These are phyloP conservation scores for Avena sativa DNA, from an alignment of 176 grass and related monocot species.

Conservation along the genomic window DNA sequence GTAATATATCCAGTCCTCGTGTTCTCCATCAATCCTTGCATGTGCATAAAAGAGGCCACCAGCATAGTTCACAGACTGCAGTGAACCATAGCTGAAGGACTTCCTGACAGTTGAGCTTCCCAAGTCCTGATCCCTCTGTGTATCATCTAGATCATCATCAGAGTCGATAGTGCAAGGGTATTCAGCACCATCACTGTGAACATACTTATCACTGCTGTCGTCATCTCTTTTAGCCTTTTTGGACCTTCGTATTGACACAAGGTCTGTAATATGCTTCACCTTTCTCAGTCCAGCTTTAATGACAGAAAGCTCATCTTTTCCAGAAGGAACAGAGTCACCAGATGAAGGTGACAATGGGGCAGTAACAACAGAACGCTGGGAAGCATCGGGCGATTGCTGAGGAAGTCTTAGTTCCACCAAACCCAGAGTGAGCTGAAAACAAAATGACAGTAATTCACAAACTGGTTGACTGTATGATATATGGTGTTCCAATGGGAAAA, in stretches of 20 bases:
- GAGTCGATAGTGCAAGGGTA: constrained; percentile 82
- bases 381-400: constrained; percentile 54
- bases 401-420: constrained; percentile 52
- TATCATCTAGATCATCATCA: constrained; percentile 70
- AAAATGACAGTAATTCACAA: constrained; percentile 31
- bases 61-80: constrained; percentile 75
- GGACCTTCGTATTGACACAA: constrained; percentile 67
- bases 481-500: constrained; percentile 6
- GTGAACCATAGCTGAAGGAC: constrained; percentile 90
- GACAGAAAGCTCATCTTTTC: constrained; percentile 81
- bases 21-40: constrained; percentile 67
- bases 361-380: constrained; percentile 46
- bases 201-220: constrained; percentile 70
- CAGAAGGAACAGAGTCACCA: constrained; percentile 60
- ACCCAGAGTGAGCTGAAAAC: constrained; percentile 64
- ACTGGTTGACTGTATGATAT: constrained; percentile 47
- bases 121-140: constrained; percentile 58
- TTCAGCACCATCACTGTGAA: constrained; percentile 68
- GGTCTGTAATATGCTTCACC: constrained; percentile 77
- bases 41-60: constrained; percentile 59
- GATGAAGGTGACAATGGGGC: constrained; percentile 62
- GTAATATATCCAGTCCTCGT: constrained; percentile 89
- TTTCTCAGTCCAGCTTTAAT: constrained; percentile 86
- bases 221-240: constrained; percentile 71
- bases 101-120: constrained; percentile 67